Conservation (phyloP, 176 grass and related monocot genomes). For the Musa itinerans region DNA sequence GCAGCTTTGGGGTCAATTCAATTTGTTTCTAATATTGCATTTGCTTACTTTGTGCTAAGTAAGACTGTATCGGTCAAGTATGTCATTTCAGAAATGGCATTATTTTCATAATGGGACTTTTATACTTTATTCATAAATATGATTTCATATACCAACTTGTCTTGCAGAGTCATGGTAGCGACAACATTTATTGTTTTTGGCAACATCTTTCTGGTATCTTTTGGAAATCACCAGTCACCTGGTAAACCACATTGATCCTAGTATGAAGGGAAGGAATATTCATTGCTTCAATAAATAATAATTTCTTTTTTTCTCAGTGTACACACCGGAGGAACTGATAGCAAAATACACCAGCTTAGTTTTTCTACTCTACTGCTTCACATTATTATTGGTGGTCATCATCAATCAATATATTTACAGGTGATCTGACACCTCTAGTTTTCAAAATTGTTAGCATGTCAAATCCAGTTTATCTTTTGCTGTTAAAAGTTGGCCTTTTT, state of each 20-base stretch:
- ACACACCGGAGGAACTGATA: constrained; percentile 81
- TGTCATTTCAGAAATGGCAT: constrained; percentile 30
- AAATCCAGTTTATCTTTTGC: neutral
- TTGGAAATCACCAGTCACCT: constrained; percentile 95
- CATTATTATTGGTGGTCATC: constrained; percentile 65
- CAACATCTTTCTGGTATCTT: constrained; percentile 91
- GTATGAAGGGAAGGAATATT: constrained; percentile 2
- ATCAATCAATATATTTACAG: constrained; percentile 89
- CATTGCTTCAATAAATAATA: constrained; percentile 20
- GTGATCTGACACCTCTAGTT: constrained; percentile 31
- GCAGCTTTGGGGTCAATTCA: constrained; percentile 94
- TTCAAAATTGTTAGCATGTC: neutral
- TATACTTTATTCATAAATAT: neutral
- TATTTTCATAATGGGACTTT: constrained; percentile 10
- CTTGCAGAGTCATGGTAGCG: constrained; percentile 66
- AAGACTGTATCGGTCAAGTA: constrained; percentile 82
- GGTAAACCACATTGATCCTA: constrained; percentile 38
- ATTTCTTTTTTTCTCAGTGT: constrained; percentile 46
- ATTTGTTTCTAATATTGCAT: constrained; percentile 91
- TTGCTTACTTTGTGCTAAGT: constrained; percentile 90
- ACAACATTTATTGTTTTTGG: constrained; percentile 86
- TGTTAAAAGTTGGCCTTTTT: neutral
- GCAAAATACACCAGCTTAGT: constrained; percentile 90
- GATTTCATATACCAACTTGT: neutral
- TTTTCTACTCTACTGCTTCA: constrained; percentile 89